Evolutionary conservation across 768 basidiomycete species (phyloP).

Genomic region (Xerocomellus intermedius): DNA sequence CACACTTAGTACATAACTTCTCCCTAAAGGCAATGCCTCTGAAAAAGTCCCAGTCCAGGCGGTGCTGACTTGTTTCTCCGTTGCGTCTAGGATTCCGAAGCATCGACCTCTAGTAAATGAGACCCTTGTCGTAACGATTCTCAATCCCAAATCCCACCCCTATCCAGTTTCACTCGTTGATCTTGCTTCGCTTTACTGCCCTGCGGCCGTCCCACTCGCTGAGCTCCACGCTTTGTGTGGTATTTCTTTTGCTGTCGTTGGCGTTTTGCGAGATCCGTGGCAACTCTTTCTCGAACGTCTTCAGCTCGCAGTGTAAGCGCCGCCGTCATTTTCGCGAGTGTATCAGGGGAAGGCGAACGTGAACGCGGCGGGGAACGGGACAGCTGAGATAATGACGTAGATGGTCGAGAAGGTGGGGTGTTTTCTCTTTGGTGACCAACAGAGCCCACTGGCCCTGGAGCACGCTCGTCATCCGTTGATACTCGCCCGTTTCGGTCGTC

Average conservation of each 20-base stretch:
- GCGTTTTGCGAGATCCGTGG: slow-evolving; percentile 60
- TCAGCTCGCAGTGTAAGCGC: slow-evolving; percentile 34
- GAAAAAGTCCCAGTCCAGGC: neutral
- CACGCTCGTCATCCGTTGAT: neutral
- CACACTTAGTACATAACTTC: slow-evolving; percentile 8
- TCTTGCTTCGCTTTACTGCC: slow-evolving; percentile 89
- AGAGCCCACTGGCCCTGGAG: neutral
- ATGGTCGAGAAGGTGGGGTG: slow-evolving; percentile 24
- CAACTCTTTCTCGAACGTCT: slow-evolving; percentile 59
- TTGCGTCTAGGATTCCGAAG: slow-evolving; percentile 1
- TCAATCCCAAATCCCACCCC: slow-evolving; percentile 60
- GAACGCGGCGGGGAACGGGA: slow-evolving; percentile 56
- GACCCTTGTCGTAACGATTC: slow-evolving; percentile 16
- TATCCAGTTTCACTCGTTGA: slow-evolving; percentile 58
- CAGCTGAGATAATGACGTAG: slow-evolving; percentile 39
- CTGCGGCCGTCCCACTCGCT: slow-evolving; percentile 62
- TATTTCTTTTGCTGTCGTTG: slow-evolving; percentile 69
- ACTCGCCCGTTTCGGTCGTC: slow-evolving; percentile 13
- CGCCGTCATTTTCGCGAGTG: slow-evolving; percentile 42
- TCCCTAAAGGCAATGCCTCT: neutral
- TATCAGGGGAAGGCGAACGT: slow-evolving; percentile 43
- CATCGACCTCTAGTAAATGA: slow-evolving; percentile 4
- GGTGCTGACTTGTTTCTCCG: slow-evolving; percentile 6
- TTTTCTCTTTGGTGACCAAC: slow-evolving; percentile 8
- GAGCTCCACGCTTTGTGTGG: slow-evolving; percentile 69